A percentile compares a stretch with the other conserved stretches of the same genome.
Conservation (phyloP, 1,139 yeast genomes). For the Entelexis paramagnoliae region DNA sequence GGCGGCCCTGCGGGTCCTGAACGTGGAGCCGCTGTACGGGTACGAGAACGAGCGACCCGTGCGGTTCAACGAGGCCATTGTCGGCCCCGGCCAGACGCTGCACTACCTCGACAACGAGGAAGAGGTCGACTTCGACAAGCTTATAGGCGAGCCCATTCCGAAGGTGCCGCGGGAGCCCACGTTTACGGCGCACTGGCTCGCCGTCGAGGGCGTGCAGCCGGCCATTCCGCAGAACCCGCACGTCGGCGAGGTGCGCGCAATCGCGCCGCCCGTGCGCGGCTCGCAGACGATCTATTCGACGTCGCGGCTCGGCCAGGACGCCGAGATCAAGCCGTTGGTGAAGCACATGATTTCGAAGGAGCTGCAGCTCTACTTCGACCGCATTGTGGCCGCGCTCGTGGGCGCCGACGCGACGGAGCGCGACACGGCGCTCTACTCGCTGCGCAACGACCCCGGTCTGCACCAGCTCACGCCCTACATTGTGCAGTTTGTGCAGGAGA, state of each 20-base stretch:
- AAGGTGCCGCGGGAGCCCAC: slow-evolving; percentile 88
- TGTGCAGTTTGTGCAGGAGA: slow-evolving; percentile 92
- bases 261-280: slow-evolving; percentile 38
- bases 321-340: slow-evolving; percentile 86
- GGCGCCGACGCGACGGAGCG: slow-evolving; percentile 28
- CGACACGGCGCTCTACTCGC: slow-evolving; percentile 71
- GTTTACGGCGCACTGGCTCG: slow-evolving; percentile 96
- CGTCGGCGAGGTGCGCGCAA: slow-evolving; percentile 40
- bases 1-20: slow-evolving; percentile 70
- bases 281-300: slow-evolving; percentile 32
- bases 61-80: slow-evolving; percentile 67
- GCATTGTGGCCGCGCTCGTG: slow-evolving; percentile 71
- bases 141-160: slow-evolving; percentile 89
- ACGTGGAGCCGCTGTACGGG: slow-evolving; percentile 57
- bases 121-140: slow-evolving; percentile 81
- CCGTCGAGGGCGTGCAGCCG: slow-evolving; percentile 98
- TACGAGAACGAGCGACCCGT: slow-evolving; percentile 44
- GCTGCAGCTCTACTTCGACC: slow-evolving; percentile 83
- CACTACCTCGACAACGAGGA: slow-evolving; percentile 84
- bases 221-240: slow-evolving; percentile 95
- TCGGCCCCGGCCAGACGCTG: slow-evolving; percentile 88
- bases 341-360: slow-evolving; percentile 93
- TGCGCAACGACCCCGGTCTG: slow-evolving; percentile 86
- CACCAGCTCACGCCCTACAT: slow-evolving; percentile 96
- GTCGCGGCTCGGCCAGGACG: slow-evolving; percentile 38